Percentiles rank a stretch among this genome's conserved stretches.
phyloP scores from a whole-genome alignment of 441 rosid species.

The Lepidium campestre region DNA sequence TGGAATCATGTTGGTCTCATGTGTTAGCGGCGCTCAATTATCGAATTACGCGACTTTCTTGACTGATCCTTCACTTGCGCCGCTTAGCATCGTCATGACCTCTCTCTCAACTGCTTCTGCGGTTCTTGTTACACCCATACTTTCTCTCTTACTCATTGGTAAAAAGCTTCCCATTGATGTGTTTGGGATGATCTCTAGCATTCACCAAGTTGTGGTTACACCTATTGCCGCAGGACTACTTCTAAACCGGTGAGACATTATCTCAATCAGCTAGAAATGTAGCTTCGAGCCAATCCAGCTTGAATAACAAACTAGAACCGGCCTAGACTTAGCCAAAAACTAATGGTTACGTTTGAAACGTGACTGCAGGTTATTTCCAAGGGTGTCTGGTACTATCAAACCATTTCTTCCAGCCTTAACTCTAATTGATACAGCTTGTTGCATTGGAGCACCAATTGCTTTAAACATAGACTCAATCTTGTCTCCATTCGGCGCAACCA shows the following conservation, averaged over 20 bases:
- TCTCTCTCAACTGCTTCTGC: conserved; percentile 88
- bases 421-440: conserved; percentile 70
- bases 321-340: too few species aligned
- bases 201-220: conserved; percentile 71
- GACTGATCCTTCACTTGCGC: conserved; percentile 76
- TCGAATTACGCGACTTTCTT: conserved; percentile 88
- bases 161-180: conserved; percentile 87
- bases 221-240: conserved; percentile 83
- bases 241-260: conserved; percentile 55
- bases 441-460: conserved; percentile 89
- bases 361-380: conserved; percentile 71
- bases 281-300: too few species aligned
- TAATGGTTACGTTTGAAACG: not conserved
- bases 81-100: conserved; percentile 90
- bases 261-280: not conserved
- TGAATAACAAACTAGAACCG: too few species aligned
- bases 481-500: conserved; percentile 69
- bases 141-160: conserved; percentile 84
- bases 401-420: conserved; percentile 78
- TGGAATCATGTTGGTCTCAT: conserved; percentile 89
- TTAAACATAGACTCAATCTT: conserved; percentile 64
- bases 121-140: conserved; percentile 64
- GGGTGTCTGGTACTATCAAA: conserved; percentile 50
- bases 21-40: conserved; percentile 96
- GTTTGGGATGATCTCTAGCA: conserved; percentile 83